These are phyloP conservation scores for Phaeotremella fagi DNA, from an alignment of 768 basidiomycete genomes.

Conservation along the genomic window DNA sequence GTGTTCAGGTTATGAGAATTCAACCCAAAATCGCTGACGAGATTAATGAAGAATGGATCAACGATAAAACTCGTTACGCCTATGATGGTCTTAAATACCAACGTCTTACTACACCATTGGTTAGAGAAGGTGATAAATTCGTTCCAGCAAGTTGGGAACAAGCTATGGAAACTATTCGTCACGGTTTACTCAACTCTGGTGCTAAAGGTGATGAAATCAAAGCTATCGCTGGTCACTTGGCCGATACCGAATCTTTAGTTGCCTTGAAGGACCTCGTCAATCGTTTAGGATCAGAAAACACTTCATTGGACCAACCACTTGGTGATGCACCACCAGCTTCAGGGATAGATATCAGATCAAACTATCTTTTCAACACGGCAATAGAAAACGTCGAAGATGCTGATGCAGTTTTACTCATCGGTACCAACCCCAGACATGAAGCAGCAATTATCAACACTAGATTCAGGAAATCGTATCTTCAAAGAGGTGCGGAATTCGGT, in stretches of 20 bases:
- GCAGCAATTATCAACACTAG: constrained; percentile 96
- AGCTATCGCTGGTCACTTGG: constrained; percentile 84
- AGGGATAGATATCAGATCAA: constrained; percentile 85
- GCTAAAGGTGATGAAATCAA: constrained; percentile 90
- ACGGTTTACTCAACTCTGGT: constrained; percentile 73
- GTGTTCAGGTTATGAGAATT: constrained; percentile 93
- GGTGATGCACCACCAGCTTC: constrained; percentile 68
- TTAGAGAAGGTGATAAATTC: constrained; percentile 89
- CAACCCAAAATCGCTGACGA: constrained; percentile 96
- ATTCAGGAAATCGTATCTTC: constrained; percentile 89
- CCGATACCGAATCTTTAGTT: constrained; percentile 89
- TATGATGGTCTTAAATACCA: constrained; percentile 95
- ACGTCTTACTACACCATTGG: constrained; percentile 82
- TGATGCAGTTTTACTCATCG: constrained; percentile 86
- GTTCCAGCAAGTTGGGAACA: constrained; percentile 86
- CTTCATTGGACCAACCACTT: constrained; percentile 67
- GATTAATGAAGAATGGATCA: constrained; percentile 99
- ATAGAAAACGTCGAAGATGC: constrained; percentile 87
- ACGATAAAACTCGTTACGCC: constrained; percentile 95
- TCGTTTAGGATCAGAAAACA: constrained; percentile 90
- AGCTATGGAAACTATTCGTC: constrained; percentile 68
- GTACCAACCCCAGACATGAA: constrained; percentile 95
- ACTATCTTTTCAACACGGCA: constrained; percentile 92
- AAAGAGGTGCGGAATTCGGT: constrained; percentile 78
- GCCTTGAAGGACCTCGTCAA: constrained; percentile 91